Evolutionary conservation across 352 stramenopile species (phyloP).

Genomic region (Pelagophyceae sp.): DNA sequence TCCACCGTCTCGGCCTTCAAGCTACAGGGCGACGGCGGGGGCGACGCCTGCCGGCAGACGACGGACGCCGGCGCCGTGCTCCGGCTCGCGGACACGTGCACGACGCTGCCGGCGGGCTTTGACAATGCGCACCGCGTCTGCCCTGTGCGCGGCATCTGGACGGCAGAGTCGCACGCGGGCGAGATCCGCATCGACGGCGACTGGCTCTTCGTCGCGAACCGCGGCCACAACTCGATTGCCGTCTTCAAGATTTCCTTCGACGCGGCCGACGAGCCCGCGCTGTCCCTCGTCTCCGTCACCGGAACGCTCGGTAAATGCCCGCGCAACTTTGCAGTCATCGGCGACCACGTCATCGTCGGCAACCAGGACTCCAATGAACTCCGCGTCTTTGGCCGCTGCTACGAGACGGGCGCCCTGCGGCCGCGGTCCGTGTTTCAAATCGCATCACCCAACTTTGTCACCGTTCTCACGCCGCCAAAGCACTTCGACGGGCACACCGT

Average conservation of each 20-base stretch:
- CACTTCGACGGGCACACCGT: neutral
- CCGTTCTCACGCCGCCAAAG: neutral
- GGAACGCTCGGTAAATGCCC: neutral
- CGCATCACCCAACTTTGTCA: neutral
- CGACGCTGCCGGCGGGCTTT: neutral
- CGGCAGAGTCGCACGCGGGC: neutral
- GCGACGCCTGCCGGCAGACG: neutral
- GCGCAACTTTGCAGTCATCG: neutral
- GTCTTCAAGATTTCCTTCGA: constrained; percentile 7
- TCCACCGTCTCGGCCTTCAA: neutral
- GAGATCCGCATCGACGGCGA: constrained; percentile 6
- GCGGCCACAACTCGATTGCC: neutral
- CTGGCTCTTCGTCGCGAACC: constrained; percentile 9
- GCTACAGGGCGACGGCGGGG: neutral
- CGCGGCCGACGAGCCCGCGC: neutral
- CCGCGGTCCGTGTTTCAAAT: neutral
- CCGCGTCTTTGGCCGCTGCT: neutral
- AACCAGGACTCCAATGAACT: constrained; percentile 16
- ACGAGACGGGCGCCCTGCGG: neutral
- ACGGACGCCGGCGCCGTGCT: neutral
- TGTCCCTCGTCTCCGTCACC: neutral
- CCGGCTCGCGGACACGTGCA: neutral
- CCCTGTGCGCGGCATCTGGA: neutral
- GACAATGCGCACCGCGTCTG: constrained; percentile 2
- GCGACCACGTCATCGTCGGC: neutral